Conservation (phyloP, 192 early-diverging fungal species). For the Coemansia sp. region DNA sequence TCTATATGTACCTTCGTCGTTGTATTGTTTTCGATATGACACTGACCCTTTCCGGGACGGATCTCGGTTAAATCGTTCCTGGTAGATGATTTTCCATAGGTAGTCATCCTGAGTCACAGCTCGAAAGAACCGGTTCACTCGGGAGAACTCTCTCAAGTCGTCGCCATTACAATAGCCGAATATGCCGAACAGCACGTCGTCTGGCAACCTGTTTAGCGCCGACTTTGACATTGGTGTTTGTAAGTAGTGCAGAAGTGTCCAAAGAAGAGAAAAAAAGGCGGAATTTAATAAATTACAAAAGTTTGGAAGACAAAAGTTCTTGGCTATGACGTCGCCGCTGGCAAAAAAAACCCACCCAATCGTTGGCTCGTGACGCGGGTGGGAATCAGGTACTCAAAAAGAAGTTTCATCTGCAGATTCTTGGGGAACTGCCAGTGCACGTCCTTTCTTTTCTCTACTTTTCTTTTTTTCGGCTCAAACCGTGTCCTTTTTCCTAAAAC, state of each 20-base stretch:
- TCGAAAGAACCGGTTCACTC: conserved; percentile 24
- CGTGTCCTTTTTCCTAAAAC: conserved; percentile 1
- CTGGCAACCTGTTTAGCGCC: conserved; percentile 11
- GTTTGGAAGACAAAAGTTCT: not conserved
- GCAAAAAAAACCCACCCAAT: not conserved
- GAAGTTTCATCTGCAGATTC: too few species aligned
- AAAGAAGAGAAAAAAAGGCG: not conserved
- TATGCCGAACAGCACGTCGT: conserved; percentile 34
- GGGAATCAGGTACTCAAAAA: not conserved
- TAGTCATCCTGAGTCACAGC: conserved; percentile 21
- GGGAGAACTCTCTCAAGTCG: conserved; percentile 30
- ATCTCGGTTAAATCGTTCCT: conserved; percentile 11
- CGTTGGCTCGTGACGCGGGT: not conserved
- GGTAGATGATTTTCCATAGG: conserved; percentile 37
- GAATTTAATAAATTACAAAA: conserved; percentile 3
- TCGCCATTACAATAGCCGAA: conserved; percentile 45
- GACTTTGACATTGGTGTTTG: not conserved
- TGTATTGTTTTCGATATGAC: conserved; percentile 30
- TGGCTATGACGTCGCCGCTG: conserved; percentile 6
- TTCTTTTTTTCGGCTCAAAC: not conserved
- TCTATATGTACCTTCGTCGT: conserved; percentile 17
- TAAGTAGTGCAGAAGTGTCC: not conserved
- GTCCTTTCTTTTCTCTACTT: not conserved
- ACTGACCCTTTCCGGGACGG: conserved; percentile 3
- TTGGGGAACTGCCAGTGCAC: not conserved